A percentile compares a stretch with the other conserved stretches of the same genome.
phyloP scores from a whole-genome alignment of 164 flowering plant species.

The Liquidambar formosana region DNA sequence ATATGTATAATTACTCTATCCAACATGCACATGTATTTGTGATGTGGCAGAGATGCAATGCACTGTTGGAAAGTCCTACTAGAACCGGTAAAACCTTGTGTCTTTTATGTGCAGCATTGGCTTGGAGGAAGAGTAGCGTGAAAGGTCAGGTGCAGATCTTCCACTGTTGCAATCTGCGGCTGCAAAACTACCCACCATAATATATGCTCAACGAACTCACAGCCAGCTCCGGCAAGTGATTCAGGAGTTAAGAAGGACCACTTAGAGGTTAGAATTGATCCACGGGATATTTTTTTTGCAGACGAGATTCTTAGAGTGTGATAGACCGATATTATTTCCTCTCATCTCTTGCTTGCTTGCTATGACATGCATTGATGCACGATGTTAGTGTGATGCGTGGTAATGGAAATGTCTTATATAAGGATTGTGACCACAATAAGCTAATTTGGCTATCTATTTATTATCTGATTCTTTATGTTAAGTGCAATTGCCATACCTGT shows the following conservation, averaged over 20 bases:
- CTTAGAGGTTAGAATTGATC: slow-evolving; percentile 63
- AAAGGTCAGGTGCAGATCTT: slow-evolving; percentile 21
- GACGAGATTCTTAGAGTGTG: too few relatives aligned
- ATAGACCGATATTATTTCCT: too few relatives aligned
- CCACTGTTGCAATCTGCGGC: slow-evolving; percentile 28
- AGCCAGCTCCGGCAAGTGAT: slow-evolving; percentile 96
- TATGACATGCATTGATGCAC: too few relatives aligned
- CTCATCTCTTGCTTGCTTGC: too few relatives aligned
- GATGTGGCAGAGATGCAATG: slow-evolving; percentile 68
- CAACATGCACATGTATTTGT: not conserved
- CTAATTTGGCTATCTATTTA: too few relatives aligned
- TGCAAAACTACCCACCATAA: slow-evolving; percentile 53
- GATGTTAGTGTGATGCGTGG: too few relatives aligned
- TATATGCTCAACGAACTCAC: slow-evolving; percentile 90
- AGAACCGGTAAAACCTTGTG: slow-evolving; percentile 98
- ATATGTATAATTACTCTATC: not conserved
- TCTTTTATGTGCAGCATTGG: slow-evolving; percentile 93
- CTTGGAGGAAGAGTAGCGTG: slow-evolving; percentile 77
- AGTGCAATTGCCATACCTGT: too few relatives aligned
- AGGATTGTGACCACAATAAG: too few relatives aligned
- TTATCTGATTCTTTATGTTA: too few relatives aligned
- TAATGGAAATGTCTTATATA: too few relatives aligned
- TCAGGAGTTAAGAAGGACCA: slow-evolving; percentile 76
- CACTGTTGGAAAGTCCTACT: slow-evolving; percentile 95
- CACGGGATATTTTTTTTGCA: not conserved